A percentile compares a stretch with the other conserved stretches of the same genome.
phyloP scores from a whole-genome alignment of 2,329 filamentous ascomycete species.

The Botryotinia calthae region DNA sequence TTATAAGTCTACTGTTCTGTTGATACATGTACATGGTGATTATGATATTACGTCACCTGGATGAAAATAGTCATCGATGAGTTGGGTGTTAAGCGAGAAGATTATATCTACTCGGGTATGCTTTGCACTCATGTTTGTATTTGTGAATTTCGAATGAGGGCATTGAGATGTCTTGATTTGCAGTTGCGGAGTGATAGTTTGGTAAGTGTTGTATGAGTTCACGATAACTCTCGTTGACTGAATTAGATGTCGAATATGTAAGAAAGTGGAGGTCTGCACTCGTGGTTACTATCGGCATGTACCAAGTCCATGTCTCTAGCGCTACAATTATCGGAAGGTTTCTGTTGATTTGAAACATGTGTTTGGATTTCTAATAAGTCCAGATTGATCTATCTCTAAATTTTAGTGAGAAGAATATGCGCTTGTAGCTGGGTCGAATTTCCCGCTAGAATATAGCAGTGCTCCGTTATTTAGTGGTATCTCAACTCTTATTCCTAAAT shows the following conservation, averaged over 20 bases:
- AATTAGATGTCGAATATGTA: background rate
- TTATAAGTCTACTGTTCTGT: background rate
- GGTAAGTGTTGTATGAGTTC: background rate
- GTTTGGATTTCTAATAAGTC: background rate
- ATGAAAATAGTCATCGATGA: background rate
- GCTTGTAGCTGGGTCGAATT: no score
- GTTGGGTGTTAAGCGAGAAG: background rate
- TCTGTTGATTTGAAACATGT: background rate
- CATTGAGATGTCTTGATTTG: background rate
- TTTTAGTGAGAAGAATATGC: background rate
- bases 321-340: background rate
- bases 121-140: background rate
- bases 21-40: no score
- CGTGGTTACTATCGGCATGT: background rate
- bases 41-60: background rate
- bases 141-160: fast-evolving
- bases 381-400: background rate
- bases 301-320: background rate
- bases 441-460: background rate
- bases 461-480: background rate
- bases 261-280: background rate
- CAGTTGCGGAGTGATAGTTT: background rate
- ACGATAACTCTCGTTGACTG: background rate
- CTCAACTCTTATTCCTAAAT: background rate
- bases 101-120: background rate